These are phyloP conservation scores for Microcyclospora tardicrescens DNA, from an alignment of 2,329 filamentous ascomycete species.

Conservation along the genomic window DNA sequence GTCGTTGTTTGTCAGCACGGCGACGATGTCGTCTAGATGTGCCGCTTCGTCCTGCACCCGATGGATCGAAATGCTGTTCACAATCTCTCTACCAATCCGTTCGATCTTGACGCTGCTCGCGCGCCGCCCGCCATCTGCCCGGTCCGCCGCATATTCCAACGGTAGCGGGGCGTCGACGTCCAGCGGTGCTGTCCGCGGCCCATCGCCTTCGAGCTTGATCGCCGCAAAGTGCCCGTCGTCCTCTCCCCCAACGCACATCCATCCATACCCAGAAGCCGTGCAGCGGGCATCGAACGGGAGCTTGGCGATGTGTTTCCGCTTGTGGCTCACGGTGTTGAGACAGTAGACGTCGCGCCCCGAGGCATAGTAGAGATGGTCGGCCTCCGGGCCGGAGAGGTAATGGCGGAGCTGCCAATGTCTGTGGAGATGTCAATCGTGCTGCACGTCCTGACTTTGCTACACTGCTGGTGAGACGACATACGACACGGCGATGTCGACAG, in stretches of 20 bases:
- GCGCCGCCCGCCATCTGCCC: constrained; percentile 24
- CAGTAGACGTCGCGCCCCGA: constrained; percentile 50
- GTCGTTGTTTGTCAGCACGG: constrained; percentile 80
- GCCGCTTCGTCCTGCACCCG: constrained; percentile 40
- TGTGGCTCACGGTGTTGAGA: constrained; percentile 52
- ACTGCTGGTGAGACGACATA: constrained; percentile 17
- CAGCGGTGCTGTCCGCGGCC: constrained; percentile 21
- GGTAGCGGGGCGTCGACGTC: constrained; percentile 47
- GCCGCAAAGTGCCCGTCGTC: constrained; percentile 78
- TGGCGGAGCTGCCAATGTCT: constrained; percentile 86
- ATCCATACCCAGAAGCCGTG: constrained; percentile 72
- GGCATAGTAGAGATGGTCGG: constrained; percentile 74
- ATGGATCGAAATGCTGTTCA: constrained; percentile 55
- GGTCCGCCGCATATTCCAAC: constrained; percentile 25
- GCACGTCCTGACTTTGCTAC: constrained; percentile 23
- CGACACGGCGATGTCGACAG: constrained; percentile 36
- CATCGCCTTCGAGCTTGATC: constrained; percentile 44
- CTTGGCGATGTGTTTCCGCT: constrained; percentile 63
- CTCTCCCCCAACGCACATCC: constrained; percentile 76
- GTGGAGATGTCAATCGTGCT: constrained; percentile 13
- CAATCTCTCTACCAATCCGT: constrained; percentile 49
- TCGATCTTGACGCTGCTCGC: constrained; percentile 42
- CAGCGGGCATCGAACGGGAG: constrained; percentile 60
- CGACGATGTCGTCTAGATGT: constrained; percentile 43
- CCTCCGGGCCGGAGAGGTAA: constrained; percentile 68